Base-by-base conservation (phyloP, 306 rosid genomes). In the Nissolia schottii region DNA sequence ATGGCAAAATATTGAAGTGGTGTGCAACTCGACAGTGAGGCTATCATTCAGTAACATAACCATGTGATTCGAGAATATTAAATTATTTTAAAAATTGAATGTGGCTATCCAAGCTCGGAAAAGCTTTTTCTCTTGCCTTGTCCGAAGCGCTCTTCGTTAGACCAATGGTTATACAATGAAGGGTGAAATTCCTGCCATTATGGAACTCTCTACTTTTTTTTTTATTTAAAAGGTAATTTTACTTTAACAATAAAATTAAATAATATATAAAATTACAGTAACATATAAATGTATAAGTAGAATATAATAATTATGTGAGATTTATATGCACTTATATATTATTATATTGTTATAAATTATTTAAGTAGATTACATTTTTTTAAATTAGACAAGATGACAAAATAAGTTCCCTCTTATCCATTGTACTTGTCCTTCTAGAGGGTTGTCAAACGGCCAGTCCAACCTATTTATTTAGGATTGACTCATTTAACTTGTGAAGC, bases 61-160 rank as follows among this genome's bases (percentile, higher is more conserved):
- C 81, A 80, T 75, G 78, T 63, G 78, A 28, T 54, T 20, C 13
- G 20, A 7, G 73, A 10, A 40, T 20, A 3, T 15, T n/a, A 7
- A 29, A 51, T 1, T 7, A 46, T 63, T 65, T 65, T 59, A 16
- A 3, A 63, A 63, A 11, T 51, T 70, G 69, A 16, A 56, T 37
- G 24, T 76, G 75, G 74, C 66, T 2, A 37, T 64, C 12, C 74
- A 55, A 32, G 48, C 51, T 19, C 2, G 25, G 49, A 73, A 73
- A 64, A 58, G 83, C 50, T 32, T 10, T 49, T 16, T 77, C 25
- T 8, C 19, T 46, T 16, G 49, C 50, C 23, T 68, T 77, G 31
- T 37, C n/a, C 12, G 77, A n/a, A 46, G 63, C 53, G 19, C 37
- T 25, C 16, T 19, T 15, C 8, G 54, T 55, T 41, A 28, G 41